Evolutionary conservation across 2,329 filamentous ascomycete species (phyloP), one percentile per base, ranked within the genome.

Genomic region (Cladosporium colombiae): DNA sequence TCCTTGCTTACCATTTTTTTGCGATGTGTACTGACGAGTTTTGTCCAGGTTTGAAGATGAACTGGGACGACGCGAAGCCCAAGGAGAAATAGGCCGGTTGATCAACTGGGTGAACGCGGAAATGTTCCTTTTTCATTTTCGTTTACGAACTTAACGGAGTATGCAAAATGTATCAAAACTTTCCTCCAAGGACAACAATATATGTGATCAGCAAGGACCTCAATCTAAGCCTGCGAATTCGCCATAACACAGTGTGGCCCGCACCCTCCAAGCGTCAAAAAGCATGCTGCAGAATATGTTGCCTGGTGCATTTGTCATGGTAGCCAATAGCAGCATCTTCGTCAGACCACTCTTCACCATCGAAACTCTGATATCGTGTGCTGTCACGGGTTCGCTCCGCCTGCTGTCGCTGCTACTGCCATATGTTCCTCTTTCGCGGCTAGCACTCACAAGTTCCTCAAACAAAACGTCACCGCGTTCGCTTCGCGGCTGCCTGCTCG

Each of bases 31-130:
- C 66, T 68, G 37, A 69, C 44, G 35, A 62, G 65, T 50, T 56
- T 1, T 13, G 52, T 52, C 44, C 59, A 76, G 74, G 72, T 67
- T 66, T 78, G 33, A 76, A 76, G 67, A 69, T 77, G 33, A 73
- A 73, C 40, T 77, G 72, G 70, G 73, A 75, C 40, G 70, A 44
- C 16, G 37, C 16, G 37, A 40, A 40, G 37, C 37, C 37, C 6
- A n/a, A 18, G 14, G 25, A 29, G 50, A 53, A 29, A 25, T 31
- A n/a, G 16, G 37, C 5, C 7, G 16, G 16, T 40, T 40, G 35
- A 6, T n/a, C 35, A 14, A 7, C 16, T 16, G 37, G 16, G 16
- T 2, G 37, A n/a, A 40, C 3, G 5, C 46, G 21, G 8, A 3
- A 50, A 25, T 18, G 23, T 6, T 29, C 6, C 27, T 3, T 25